phyloP scores from a whole-genome alignment of 2,329 filamentous ascomycete species.

The Phymatotrichopsis omnivora region DNA sequence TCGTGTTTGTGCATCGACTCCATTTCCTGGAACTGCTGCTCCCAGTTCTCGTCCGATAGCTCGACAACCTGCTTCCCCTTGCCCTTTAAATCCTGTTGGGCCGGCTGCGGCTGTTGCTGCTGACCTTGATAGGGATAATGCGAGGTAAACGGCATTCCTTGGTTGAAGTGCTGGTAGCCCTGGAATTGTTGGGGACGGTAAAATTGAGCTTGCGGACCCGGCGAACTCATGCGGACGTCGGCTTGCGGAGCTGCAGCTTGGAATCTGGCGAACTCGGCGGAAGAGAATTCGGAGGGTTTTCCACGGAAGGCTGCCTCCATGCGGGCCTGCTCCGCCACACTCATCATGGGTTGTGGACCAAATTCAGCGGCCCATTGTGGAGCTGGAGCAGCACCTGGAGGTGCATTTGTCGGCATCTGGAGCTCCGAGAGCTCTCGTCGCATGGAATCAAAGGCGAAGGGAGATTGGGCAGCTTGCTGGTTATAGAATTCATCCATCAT shows the following conservation, averaged over 20 bases:
- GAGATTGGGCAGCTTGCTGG: constrained; percentile 30
- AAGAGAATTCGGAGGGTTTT: constrained; percentile 53
- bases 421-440: constrained; percentile 49
- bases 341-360: constrained; percentile 37
- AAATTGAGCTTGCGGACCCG: constrained; percentile 36
- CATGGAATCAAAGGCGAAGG: constrained; percentile 59
- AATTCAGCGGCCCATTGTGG: constrained; percentile 53
- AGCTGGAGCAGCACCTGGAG: constrained; percentile 4
- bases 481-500: constrained; percentile 60
- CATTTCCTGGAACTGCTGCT: constrained; percentile 88
- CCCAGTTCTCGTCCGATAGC: constrained; percentile 88
- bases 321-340: constrained; percentile 47
- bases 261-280: constrained; percentile 81
- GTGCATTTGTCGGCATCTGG: constrained; percentile 17
- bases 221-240: constrained; percentile 43
- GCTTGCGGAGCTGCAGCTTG: constrained; percentile 58
- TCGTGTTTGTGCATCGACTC: constrained; percentile 54
- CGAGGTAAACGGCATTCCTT: constrained; percentile 26
- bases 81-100: constrained; percentile 38
- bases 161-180: constrained; percentile 28
- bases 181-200: constrained; percentile 29
- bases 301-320: constrained; percentile 63
- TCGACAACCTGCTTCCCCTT: constrained; percentile 92
- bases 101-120: constrained; percentile 38
- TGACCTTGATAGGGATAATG: constrained; percentile 34